Percentiles rank a stretch among this genome's conserved stretches.
phyloP scores from a whole-genome alignment of 345 rosid genomes.

The Populus nigra region DNA sequence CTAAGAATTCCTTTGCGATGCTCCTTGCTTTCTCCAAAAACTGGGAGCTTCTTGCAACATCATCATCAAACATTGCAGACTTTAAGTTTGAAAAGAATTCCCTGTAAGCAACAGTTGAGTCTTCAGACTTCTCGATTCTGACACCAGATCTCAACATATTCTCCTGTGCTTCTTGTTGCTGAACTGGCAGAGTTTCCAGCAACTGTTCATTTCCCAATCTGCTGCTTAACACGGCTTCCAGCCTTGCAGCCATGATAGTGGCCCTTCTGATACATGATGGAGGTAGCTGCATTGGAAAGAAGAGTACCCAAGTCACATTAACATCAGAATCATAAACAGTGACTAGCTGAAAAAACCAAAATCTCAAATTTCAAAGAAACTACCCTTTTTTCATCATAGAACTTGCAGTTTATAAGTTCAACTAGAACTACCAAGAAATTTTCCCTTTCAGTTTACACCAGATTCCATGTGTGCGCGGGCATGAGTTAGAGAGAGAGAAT shows the following conservation, averaged over 20 bases:
- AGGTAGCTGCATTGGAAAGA: conserved; percentile 55
- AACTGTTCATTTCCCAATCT: conserved; percentile 31
- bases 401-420: too few species aligned
- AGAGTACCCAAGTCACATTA: not conserved
- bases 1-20: conserved; percentile 41
- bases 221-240: conserved; percentile 53
- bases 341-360: too few species aligned
- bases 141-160: conserved; percentile 10
- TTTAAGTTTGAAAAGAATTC: conserved; percentile 47
- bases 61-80: conserved; percentile 35
- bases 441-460: too few species aligned
- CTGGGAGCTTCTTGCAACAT: conserved; percentile 36
- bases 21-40: conserved; percentile 44
- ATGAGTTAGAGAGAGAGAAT: not conserved
- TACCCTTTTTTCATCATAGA: too few species aligned
- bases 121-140: conserved; percentile 25
- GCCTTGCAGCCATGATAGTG: conserved; percentile 57
- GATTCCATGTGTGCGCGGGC: too few species aligned
- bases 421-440: too few species aligned
- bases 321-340: too few species aligned
- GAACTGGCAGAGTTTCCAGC: conserved; percentile 7
- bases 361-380: too few species aligned
- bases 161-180: conserved; percentile 20
- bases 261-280: conserved; percentile 65
- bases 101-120: conserved; percentile 27